Base-by-base conservation (phyloP, 768 basidiomycete genomes). In the Macrolepiota fuliginosa region DNA sequence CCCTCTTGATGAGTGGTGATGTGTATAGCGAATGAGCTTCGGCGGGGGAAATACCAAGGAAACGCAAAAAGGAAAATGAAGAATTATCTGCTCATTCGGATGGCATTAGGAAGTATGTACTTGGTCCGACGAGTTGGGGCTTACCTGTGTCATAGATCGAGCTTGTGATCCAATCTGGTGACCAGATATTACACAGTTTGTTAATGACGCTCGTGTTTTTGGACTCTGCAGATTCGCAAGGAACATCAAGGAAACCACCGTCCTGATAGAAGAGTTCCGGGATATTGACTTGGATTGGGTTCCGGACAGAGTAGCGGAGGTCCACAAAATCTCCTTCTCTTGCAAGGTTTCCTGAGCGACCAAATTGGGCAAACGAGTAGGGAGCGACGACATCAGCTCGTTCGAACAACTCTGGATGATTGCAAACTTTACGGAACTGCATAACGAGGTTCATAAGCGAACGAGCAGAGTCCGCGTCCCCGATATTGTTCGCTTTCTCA, bases 401-500 rank as follows among this genome's bases (percentile, higher is more conserved):
- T 72, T 98, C 95, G 72, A 99, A 99, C 29, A 99, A 82, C 71
- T 98, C 96, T 0, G 97, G 97, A 67, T 99, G 97, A 68, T 98
- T 98, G 81, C 96, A 98, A 64, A 92, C 94, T 81, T 99, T 99
- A 66, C 97, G 89, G 81, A 98, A 98, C 73, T 99, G 97, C 97
- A 99, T 99, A 64, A 99, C 97, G 63, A 99, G 83, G 74, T 98
- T 99, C 96, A 98, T 98, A 63, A 99, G 78, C 6, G 94, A 93
- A 56, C 94, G 88, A 55, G 95, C 94, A 32, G 92, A 93, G 66
- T 95, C 92, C 5, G 87, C 91, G 67, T 96, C 94, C 15, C 94
- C 91, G 62, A 94, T 86, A 65, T 92, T 92, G 3, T 92, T 88
- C 10, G 97, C 96, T 73, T 97, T 96, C 67, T 91, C 91, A 53